These are phyloP conservation scores for Apiospora marii DNA, from an alignment of 2,329 filamentous ascomycete genomes.

Conservation along the genomic window DNA sequence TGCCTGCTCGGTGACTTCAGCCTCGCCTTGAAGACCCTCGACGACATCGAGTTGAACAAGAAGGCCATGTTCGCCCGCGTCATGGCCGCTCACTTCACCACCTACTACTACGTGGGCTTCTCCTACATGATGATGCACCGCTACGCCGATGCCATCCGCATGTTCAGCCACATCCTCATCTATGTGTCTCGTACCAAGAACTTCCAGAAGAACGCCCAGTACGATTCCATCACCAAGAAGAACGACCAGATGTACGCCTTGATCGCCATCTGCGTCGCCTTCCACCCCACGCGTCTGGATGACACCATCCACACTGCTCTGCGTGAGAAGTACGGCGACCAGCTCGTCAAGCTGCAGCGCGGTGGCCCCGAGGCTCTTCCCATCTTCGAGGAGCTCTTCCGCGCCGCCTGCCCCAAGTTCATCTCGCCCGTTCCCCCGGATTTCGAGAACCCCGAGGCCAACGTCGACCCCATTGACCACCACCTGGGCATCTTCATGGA, in stretches of 20 bases:
- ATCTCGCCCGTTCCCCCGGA: constrained; percentile 97
- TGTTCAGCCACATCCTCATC: constrained; percentile 99
- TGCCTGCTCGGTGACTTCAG: constrained; percentile 97
- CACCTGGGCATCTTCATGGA: constrained; percentile 99
- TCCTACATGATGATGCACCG: constrained; percentile 99
- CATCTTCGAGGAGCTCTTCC: constrained; percentile 98
- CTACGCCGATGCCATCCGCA: constrained; percentile 98
- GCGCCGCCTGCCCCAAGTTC: constrained; percentile 98
- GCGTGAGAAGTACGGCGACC: constrained; percentile 98
- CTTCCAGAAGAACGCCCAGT: constrained; percentile 99
- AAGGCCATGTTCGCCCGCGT: constrained; percentile 99
- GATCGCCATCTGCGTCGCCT: constrained; percentile 97
- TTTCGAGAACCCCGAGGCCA: constrained; percentile 95
- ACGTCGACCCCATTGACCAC: constrained; percentile 97
- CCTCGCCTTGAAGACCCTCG: constrained; percentile 96
- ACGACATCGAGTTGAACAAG: constrained; percentile 99
- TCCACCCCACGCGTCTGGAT: constrained; percentile 95
- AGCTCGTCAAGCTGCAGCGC: constrained; percentile 95
- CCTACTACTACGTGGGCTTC: constrained; percentile 99
- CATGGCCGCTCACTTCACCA: constrained; percentile 99
- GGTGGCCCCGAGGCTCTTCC: constrained; percentile 94
- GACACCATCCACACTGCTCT: constrained; percentile 99
- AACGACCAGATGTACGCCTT: constrained; percentile 99
- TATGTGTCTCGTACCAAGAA: constrained; percentile 99
- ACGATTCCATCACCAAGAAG: constrained; percentile 99